These are phyloP conservation scores for Neurospora sp. DNA, from an alignment of 2,329 filamentous ascomycete genomes.

Conservation along the genomic window DNA sequence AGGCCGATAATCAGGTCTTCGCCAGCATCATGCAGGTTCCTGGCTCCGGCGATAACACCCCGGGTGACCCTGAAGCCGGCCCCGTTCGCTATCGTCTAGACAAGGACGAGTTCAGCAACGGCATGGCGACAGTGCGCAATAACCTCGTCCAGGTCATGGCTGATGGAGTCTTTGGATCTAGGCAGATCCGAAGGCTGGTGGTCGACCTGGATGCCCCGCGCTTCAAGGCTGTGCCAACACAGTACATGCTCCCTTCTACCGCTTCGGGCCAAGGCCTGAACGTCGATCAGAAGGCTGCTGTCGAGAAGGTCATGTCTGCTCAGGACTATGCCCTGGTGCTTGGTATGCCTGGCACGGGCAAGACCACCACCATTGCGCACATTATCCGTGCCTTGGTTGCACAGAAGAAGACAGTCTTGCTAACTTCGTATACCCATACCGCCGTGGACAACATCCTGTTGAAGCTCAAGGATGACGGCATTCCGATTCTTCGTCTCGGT, in stretches of 20 bases:
- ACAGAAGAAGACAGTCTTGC: slow-evolving; percentile 82
- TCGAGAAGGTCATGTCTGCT: slow-evolving; percentile 92
- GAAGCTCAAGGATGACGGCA: slow-evolving; percentile 73
- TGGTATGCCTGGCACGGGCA: slow-evolving; percentile 96
- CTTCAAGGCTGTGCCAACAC: slow-evolving; percentile 59
- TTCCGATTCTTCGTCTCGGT: slow-evolving; percentile 76
- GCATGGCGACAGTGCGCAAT: slow-evolving; percentile 89
- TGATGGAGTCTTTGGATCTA: slow-evolving; percentile 59
- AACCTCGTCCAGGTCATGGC: slow-evolving; percentile 92
- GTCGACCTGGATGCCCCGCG: slow-evolving; percentile 65
- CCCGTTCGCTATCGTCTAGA: slow-evolving; percentile 74
- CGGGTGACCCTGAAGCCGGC: slow-evolving; percentile 39
- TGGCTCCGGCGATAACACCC: background rate
- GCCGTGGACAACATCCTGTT: slow-evolving; percentile 96
- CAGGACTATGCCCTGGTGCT: slow-evolving; percentile 94
- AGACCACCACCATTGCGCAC: slow-evolving; percentile 95
- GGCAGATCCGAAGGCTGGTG: slow-evolving; percentile 67
- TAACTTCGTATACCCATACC: slow-evolving; percentile 95
- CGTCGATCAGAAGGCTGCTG: slow-evolving; percentile 74
- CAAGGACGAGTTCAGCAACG: slow-evolving; percentile 97
- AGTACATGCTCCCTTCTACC: slow-evolving; percentile 52
- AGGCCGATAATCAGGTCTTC: slow-evolving; percentile 72
- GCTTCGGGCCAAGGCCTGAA: slow-evolving; percentile 54
- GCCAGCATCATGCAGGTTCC: slow-evolving; percentile 79
- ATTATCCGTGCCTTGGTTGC: slow-evolving; percentile 86